Evolutionary conservation across 2,329 filamentous ascomycete genomes (phyloP), one percentile per base, ranked within the genome.

Genomic region (Alternaria solani): DNA sequence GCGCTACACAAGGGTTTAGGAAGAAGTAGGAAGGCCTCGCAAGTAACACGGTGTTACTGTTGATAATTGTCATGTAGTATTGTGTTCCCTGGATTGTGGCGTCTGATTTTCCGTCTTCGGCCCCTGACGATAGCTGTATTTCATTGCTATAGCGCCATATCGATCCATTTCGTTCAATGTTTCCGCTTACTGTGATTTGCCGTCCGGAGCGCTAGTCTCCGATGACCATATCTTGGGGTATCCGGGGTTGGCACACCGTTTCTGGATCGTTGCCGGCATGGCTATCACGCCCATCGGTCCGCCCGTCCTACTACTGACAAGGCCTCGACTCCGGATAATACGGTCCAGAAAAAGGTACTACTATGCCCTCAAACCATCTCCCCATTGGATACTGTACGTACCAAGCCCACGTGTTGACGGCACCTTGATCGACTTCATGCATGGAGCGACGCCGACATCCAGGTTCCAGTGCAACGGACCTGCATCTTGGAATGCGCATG

Each of bases 331-430:
- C 32, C 6, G 20, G 30, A 49, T 7, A 26, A 25, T 34, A 23
- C 46, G 32, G 32, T 25, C 16, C 51, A 7, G 20, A 6, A 20
- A 7, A 20, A 14, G 4, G 16, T n/a, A 38, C 20, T 18, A 6
- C 8, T 9, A 7, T 18, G 9, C 3, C 32, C 25, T 8, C 20
- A 38, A 14, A 36, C 9, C 9, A 34, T 30, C 0, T 1, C 6
- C 25, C 8, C 3, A 14, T 49, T 49, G 18, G 46, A 34, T 11
- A 18, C 32, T 18, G 18, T 5, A n/a, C 20, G 12, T 14, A 53
- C 48, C 52, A 63, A 61, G 56, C 60, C 60, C 58, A 59, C 62
- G 57, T 65, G 61, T 44, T 48, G 20, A 28, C 12, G n/a, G 38
- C 34, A 51, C 34, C 32, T 16, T 34, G 46, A 28, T 34, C 7